Evolutionary conservation across 441 rosid genomes (phyloP).

Genomic region (Corymbia calophylla): DNA sequence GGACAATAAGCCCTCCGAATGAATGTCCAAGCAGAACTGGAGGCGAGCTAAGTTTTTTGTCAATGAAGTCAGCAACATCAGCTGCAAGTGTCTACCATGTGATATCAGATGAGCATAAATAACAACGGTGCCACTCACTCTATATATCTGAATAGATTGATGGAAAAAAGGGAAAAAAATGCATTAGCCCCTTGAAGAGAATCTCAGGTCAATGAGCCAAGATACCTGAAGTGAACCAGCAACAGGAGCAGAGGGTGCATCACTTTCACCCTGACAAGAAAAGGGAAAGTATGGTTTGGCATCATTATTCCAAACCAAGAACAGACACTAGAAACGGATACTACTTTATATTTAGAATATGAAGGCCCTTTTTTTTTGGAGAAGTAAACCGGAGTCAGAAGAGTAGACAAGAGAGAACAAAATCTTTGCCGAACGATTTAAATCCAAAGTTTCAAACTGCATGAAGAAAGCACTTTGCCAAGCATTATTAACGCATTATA

Average conservation of each 20-base stretch:
- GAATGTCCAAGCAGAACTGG: slow-evolving; percentile 88
- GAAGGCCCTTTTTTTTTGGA: background rate
- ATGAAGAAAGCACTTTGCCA: background rate
- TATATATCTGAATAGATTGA: background rate
- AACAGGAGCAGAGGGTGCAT: slow-evolving; percentile 50
- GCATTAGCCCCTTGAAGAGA: slow-evolving; percentile 1
- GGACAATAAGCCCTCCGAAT: slow-evolving; percentile 83
- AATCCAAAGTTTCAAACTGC: background rate
- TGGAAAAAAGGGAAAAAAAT: background rate
- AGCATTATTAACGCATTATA: background rate
- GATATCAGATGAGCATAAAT: slow-evolving; percentile 7
- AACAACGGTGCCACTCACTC: background rate
- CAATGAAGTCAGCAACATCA: slow-evolving; percentile 68
- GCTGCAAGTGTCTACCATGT: slow-evolving; percentile 83
- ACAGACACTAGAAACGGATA: background rate
- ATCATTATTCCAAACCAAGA: background rate
- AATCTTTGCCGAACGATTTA: background rate
- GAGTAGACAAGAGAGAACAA: background rate
- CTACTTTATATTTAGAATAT: background rate
- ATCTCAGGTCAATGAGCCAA: background rate
- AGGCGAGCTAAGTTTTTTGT: slow-evolving; percentile 37
- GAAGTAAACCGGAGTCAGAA: background rate
- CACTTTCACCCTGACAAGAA: slow-evolving; percentile 74
- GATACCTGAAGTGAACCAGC: slow-evolving; percentile 78
- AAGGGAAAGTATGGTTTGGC: slow-evolving; percentile 1